Evolutionary conservation across 495 filamentous ascomycete species (phyloP), one percentile per base, ranked within the genome.

Genomic region (Talaromyces wortmannii): DNA sequence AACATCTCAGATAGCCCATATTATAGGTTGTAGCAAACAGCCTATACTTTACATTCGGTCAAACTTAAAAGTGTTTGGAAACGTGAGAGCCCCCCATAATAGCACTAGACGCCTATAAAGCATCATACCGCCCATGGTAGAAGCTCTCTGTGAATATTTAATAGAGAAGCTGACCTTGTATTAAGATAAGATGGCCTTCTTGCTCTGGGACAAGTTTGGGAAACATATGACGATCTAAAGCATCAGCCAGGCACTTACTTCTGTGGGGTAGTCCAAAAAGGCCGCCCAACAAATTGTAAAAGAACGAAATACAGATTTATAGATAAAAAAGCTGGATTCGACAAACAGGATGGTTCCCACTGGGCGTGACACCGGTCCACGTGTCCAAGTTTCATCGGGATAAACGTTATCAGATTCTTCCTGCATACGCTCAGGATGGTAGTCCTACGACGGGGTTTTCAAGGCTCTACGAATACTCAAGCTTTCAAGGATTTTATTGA

Each of bases 401-500:
- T 11, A 23, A 66, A 49, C 36, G 70, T 56, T 63, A 67, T 56
- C 63, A 73, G 55, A 73, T 74, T 17, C 53, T 73, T 52, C 65
- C 60, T 18, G 70, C 66, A 18, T 74, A 74, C 61, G 61, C 57
- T 29, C 50, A 56, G 50, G 45, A 50, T 58, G 29, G 56, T 71
- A 48, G 48, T 67, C 45, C 46, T 66, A 12, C 56, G 53, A 17
- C 61, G 58, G 11, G 61, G 72, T 7, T 75, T 70, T 55, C 54
- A 62, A 45, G 69, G 71, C 51, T 63, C 62, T 29, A 73, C 60
- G 29, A 63, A 72, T 60, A 62, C 57, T 50, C 46, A 45, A 23
- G 46, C 69, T 16, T 75, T 72, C 57, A 58, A 72, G 54, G 63
- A 68, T 53, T 74, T 71, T 57, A 66, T 57, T 58, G 64, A 76